Evolutionary conservation across 345 rosid species (phyloP), one percentile per base, ranked within the genome.

Genomic region (Rhodamnia argentea): DNA sequence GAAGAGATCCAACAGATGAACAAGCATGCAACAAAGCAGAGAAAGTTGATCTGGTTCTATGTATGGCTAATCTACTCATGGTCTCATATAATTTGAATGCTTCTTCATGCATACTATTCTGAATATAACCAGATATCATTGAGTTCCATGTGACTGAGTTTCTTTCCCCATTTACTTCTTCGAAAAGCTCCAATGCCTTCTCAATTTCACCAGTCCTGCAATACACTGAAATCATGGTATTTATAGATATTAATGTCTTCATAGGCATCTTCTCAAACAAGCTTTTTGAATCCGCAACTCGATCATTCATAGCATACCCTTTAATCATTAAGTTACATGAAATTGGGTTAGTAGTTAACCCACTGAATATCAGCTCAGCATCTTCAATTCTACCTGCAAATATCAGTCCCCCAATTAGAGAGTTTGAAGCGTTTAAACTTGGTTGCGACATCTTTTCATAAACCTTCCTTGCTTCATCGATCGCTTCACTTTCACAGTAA

Each of bases 121-220:
- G 92, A 83, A 91, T 86, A 88, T 88, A 93, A 60, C 89, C 91
- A 7, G 95, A 93, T 50, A 94, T 87, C 93, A 92, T 91, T 6
- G 95, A 90, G 59, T 93, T 94, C 95, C 95, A 94, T 6, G 95
- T 92, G 88, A 92, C 94, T 1, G 93, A 90, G 84, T 93, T 88
- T 85, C 91, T 84, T 88, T 91, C 89, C 26, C 70, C 88, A 85
- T 87, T 91, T 18, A 87, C 89, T 88, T 90, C 92, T 90, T 92
- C 90, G 20, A 94, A 94, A 78, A 94, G 90, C 62, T 85, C 83
- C 82, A 90, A 70, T 78, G 96, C 96, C 87, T 90, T 89, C 52
- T 91, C 87, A 40, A 94, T 86, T 86, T 94, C 92, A 57, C 91
- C 90, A 40, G 85, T 92, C 86, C 91, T 91, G 29, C 93, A 90